Percentiles rank a stretch among this genome's conserved stretches.
These are phyloP conservation scores for Umbilicaria muhlenbergii DNA, from an alignment of 495 filamentous ascomycete species.

Conservation along the genomic window DNA sequence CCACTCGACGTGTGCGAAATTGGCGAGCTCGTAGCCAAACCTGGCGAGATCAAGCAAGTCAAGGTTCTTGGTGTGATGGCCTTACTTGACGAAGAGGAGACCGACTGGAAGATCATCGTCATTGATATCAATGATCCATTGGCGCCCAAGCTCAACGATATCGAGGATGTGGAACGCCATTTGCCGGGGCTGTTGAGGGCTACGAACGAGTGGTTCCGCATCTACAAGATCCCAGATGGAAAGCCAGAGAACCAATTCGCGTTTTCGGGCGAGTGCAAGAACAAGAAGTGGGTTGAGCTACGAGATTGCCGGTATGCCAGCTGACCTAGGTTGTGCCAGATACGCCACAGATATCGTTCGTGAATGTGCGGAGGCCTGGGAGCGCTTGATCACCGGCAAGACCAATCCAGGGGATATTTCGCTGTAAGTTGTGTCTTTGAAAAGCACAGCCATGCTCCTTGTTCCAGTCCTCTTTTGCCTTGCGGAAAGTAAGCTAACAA, in stretches of 20 bases:
- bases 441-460: not conserved
- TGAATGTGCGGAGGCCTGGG: conserved; percentile 95
- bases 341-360: conserved; percentile 89
- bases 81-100: conserved; percentile 97
- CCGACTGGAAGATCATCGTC: conserved; percentile 99
- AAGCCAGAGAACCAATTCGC: conserved; percentile 99
- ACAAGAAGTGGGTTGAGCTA: conserved; percentile 59
- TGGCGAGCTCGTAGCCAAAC: conserved; percentile 88
- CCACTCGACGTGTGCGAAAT: conserved; percentile 99
- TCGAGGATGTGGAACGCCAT: conserved; percentile 98
- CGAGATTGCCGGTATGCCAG: not conserved
- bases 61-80: conserved; percentile 99
- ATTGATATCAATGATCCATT: conserved; percentile 97
- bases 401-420: conserved; percentile 57
- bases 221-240: conserved; percentile 99
- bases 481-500: conserved; percentile 16
- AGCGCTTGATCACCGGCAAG: conserved; percentile 86
- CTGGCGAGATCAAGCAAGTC: conserved; percentile 96
- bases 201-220: conserved; percentile 99
- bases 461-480: not conserved
- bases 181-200: conserved; percentile 90
- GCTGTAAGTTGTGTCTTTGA: conserved; percentile 43
- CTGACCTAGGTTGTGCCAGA: conserved; percentile 25
- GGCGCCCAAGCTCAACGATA: conserved; percentile 90
- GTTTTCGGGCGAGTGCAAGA: conserved; percentile 99